Percentiles rank a stretch among this genome's conserved stretches.
Evolutionary conservation across 2,329 filamentous ascomycete species (phyloP).

Genomic region (Ophiostoma sp.): DNA sequence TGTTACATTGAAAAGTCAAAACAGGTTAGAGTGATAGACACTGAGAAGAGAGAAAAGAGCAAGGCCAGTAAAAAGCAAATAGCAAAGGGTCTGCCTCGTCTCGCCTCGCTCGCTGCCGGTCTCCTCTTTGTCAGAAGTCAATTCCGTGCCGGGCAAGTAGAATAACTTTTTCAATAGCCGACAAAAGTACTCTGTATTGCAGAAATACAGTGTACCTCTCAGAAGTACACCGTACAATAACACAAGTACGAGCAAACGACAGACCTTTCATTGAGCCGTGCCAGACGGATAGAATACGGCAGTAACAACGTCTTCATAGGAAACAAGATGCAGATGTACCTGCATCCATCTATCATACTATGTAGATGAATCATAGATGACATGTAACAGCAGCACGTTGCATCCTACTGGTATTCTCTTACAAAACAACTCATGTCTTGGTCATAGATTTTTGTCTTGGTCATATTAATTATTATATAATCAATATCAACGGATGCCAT

Average conservation of each 20-base stretch:
- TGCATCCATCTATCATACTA: neutral
- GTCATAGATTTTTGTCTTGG: neutral
- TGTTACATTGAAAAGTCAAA: neutral
- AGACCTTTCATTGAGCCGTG: neutral
- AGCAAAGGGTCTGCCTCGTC: neutral
- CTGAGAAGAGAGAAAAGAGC: neutral
- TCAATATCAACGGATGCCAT: neutral
- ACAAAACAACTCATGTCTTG: too few relatives aligned
- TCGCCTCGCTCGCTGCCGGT: constrained; percentile 3
- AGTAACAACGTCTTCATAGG: neutral
- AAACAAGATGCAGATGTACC: neutral
- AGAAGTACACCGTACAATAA: neutral
- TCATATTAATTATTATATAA: neutral
- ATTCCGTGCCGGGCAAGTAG: neutral
- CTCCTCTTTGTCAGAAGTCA: neutral
- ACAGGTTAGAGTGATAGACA: neutral
- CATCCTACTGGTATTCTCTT: neutral
- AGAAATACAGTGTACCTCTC: neutral
- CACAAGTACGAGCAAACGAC: neutral
- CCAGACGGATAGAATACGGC: neutral
- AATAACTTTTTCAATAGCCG: constrained; percentile 1
- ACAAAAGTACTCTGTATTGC: neutral
- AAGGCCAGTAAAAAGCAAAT: too few relatives aligned
- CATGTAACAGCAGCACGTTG: neutral
- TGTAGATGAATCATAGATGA: neutral